These are phyloP conservation scores for Globisporangium radiosum DNA, from an alignment of 352 stramenopile genomes.

Conservation along the genomic window DNA sequence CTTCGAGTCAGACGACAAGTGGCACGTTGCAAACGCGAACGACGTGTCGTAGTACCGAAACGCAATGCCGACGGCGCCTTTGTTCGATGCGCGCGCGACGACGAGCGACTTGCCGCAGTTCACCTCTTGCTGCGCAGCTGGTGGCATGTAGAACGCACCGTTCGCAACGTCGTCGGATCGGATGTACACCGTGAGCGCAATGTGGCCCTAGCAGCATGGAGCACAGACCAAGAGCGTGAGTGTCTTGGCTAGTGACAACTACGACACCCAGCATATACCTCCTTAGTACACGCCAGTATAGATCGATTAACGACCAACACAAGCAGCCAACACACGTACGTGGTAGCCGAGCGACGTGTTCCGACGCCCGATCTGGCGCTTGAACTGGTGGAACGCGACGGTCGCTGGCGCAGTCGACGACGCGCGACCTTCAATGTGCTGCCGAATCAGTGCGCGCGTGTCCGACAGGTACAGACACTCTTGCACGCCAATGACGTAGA, in stretches of 20 bases:
- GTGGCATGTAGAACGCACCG: conserved; percentile 79
- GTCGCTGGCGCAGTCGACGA: conserved; percentile 17
- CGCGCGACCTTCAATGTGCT: conserved; percentile 51
- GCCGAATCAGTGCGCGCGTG: conserved; percentile 45
- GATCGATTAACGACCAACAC: neutral
- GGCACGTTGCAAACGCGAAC: conserved; percentile 83
- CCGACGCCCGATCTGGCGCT: conserved; percentile 71
- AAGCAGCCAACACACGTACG: conserved; percentile 15
- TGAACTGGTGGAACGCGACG: conserved; percentile 46
- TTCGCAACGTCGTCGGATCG: conserved; percentile 52
- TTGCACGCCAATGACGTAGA: conserved; percentile 89
- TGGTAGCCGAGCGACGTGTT: conserved; percentile 83
- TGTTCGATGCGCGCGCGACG: conserved; percentile 80
- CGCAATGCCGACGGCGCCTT: conserved; percentile 83
- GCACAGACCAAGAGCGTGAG: no score
- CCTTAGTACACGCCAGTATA: no score
- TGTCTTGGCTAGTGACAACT: no score
- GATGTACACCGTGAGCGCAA: conserved; percentile 84
- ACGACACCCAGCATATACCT: no score
- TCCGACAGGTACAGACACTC: conserved; percentile 80
- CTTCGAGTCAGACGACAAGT: conserved; percentile 86
- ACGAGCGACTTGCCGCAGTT: conserved; percentile 75
- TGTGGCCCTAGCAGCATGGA: conserved; percentile 43
- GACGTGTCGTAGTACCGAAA: conserved; percentile 86
- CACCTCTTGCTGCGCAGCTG: conserved; percentile 58